Evolutionary conservation across 306 rosid species (phyloP).

Genomic region (Gleditsia sinensis): DNA sequence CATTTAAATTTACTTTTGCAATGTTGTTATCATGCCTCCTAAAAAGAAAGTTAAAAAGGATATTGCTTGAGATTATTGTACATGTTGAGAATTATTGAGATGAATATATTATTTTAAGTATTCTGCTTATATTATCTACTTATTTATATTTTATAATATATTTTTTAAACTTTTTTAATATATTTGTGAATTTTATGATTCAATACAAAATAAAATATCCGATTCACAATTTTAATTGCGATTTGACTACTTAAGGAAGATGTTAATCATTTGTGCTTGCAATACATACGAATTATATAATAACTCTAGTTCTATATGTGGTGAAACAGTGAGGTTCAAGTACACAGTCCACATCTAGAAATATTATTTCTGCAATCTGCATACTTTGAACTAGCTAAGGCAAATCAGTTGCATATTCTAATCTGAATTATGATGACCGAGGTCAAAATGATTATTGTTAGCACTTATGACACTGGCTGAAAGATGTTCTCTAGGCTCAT

Average conservation of each 20-base stretch:
- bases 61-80: too few species aligned
- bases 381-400: not conserved
- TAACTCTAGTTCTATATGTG: not conserved
- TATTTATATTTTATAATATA: too few species aligned
- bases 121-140: too few species aligned
- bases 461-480: constrained; percentile 1
- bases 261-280: constrained; percentile 15
- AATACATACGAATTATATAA: constrained; percentile 3
- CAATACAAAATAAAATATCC: too few species aligned
- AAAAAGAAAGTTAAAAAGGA: too few species aligned
- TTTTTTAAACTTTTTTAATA: too few species aligned
- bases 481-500: not conserved
- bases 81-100: too few species aligned
- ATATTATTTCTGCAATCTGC: not conserved
- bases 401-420: not conserved
- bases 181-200: too few species aligned
- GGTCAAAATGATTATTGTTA: not conserved
- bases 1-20: too few species aligned
- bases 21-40: too few species aligned
- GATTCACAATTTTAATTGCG: too few species aligned
- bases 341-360: not conserved
- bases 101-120: too few species aligned
- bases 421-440: not conserved
- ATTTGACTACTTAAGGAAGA: not conserved
- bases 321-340: constrained; percentile 18